A percentile compares a stretch with the other conserved stretches of the same genome.
These are phyloP conservation scores for Citrus hindsii DNA, from an alignment of 345 rosid genomes.

Conservation along the genomic window DNA sequence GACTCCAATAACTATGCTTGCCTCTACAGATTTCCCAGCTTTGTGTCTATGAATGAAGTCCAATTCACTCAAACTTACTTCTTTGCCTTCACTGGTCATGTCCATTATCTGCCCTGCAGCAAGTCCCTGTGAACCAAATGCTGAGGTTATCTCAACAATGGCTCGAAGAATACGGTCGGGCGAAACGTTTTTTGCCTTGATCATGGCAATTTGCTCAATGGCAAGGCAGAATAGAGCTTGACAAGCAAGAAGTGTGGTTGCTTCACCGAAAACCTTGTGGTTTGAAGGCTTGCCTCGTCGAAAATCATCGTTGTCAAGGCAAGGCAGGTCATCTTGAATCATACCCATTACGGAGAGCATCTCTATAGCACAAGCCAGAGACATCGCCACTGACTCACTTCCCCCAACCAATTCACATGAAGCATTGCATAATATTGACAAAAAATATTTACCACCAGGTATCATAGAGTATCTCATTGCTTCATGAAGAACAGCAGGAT, in stretches of 20 bases:
- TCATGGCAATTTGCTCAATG: slow-evolving; percentile 20
- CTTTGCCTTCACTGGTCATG: slow-evolving; percentile 34
- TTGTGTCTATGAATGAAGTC: slow-evolving; percentile 37
- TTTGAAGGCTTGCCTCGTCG: slow-evolving; percentile 58
- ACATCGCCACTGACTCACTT: slow-evolving; percentile 17
- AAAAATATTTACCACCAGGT: no score
- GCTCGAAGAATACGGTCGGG: slow-evolving; percentile 28
- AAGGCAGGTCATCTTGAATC: slow-evolving; percentile 67
- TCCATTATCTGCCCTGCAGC: slow-evolving; percentile 56
- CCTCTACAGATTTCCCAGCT: slow-evolving; percentile 35
- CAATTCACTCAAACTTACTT: slow-evolving; percentile 16
- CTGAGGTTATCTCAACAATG: slow-evolving; percentile 12
- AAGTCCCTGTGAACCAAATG: slow-evolving; percentile 43
- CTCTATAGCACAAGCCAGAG: slow-evolving; percentile 64
- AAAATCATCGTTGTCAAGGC: slow-evolving; percentile 65
- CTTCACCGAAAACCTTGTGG: slow-evolving; percentile 36
- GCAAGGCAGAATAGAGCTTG: slow-evolving; percentile 57
- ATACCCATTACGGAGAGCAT: slow-evolving; percentile 66
- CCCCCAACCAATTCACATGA: no score
- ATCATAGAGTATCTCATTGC: no score
- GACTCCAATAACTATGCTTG: slow-evolving; percentile 30
- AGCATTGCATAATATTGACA: no score
- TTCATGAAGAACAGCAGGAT: no score
- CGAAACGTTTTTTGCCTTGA: no score
- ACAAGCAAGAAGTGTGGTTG: slow-evolving; percentile 35